Base-by-base conservation (phyloP, 2,329 filamentous ascomycete species). In the Paecilomyces dactylethromorphus region DNA sequence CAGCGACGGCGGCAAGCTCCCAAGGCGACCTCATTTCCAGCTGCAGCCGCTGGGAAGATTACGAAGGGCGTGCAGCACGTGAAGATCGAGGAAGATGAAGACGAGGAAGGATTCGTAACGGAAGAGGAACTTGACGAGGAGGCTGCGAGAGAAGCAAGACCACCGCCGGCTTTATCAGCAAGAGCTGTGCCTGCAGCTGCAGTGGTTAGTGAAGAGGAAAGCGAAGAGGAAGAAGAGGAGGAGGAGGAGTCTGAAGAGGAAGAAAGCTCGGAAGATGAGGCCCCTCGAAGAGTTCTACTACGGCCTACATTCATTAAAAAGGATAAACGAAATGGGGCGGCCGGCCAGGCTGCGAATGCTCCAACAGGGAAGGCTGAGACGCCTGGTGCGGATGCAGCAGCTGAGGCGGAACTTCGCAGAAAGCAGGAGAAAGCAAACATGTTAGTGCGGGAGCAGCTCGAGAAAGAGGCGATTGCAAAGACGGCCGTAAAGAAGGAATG, bases 371-470 rank as follows among this genome's bases (percentile, higher is more conserved):
- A 63, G 51, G 60, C 57, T 24, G 53, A 58, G 21, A 58, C 57
- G 6, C 58, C 62, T 15, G 62, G 61, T 4, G 69, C 69, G 1
- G 69, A 75, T 32, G 62, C 66, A 6, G 76, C 76, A 24, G 80
- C 76, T 1, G 81, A 83, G 62, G 61, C 67, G 5, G 73, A 75
- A 56, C 64, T 63, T 11, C 69, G 68, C 3, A 69, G 66, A 35
- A 74, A 81, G 62, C 87, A 88, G 71, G 87, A 88, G 45, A 85
- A 88, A 59, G 85, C 89, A 12, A 88, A 96, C 71, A 87, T 84
- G 58, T 79, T 97, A 10, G 86, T 99, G 13, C 91, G 96, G 71
- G 91, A 92, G 66, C 92, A 97, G 71, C 86, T 97, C 51, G 87
- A 89, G 67, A 90, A 90, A 64, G 89, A 93, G 67, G 84, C 90